These are phyloP conservation scores for Psidium friedrichsthalianum DNA, from an alignment of 345 rosid species.

Conservation along the genomic window DNA sequence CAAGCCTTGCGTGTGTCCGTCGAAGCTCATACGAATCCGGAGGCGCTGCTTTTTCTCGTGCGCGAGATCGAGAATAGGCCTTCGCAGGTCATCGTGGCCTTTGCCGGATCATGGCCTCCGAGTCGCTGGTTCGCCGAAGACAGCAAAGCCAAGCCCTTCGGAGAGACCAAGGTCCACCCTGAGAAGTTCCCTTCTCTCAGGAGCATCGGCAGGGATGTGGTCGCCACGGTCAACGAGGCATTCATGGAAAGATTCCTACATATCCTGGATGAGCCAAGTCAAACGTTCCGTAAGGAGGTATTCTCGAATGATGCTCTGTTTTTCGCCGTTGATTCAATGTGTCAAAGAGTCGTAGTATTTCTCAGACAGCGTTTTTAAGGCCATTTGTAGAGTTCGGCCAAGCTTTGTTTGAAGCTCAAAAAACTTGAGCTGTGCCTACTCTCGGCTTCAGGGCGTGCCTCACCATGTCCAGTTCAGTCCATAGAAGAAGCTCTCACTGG, in stretches of 20 bases:
- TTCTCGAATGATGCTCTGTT: not conserved
- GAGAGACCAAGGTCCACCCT: constrained; percentile 18
- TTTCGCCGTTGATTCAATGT: not conserved
- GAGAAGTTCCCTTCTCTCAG: constrained; percentile 36
- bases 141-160: constrained; percentile 16
- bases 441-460: not conserved
- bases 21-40: constrained; percentile 16
- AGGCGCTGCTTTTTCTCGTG: constrained; percentile 6
- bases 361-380: not conserved
- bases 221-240: constrained; percentile 46
- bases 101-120: constrained; percentile 33
- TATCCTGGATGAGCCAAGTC: not conserved
- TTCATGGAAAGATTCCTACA: constrained; percentile 21
- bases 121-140: constrained; percentile 18
- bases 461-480: not conserved
- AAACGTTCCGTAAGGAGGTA: constrained; percentile 26
- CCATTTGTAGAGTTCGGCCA: not conserved
- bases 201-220: constrained; percentile 29
- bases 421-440: not conserved
- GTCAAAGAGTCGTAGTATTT: not conserved
- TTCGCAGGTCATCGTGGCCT: constrained; percentile 23
- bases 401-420: not conserved
- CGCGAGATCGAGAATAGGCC: not conserved
- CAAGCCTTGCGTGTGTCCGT: constrained; percentile 22
- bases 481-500: not conserved